phyloP scores from a whole-genome alignment of 176 grass and related monocot species.

The Triticum monococcum region DNA sequence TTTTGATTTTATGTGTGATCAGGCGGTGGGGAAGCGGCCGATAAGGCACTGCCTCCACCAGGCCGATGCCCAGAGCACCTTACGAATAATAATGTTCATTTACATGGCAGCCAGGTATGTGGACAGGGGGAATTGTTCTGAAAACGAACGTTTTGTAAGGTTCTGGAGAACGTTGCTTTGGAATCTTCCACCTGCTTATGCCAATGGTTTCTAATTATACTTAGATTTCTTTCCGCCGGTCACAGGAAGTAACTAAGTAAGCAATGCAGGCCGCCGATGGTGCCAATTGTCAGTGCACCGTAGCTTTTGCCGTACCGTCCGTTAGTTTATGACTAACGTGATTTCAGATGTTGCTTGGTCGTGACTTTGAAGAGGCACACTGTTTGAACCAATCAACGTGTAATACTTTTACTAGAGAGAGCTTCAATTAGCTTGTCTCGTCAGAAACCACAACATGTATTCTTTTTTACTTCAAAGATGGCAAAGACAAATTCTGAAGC shows the following conservation, averaged over 20 bases:
- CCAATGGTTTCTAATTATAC: neutral
- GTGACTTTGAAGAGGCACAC: neutral
- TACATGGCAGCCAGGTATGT: neutral
- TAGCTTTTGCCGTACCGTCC: neutral
- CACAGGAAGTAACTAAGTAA: neutral
- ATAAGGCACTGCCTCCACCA: no score
- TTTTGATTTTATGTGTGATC: no score
- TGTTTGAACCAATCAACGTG: neutral
- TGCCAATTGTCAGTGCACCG: neutral
- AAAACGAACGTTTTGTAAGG: neutral
- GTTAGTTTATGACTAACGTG: neutral
- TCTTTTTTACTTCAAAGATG: neutral
- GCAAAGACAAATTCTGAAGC: neutral
- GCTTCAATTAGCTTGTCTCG: neutral
- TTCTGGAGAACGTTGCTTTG: neutral
- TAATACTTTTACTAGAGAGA: neutral
- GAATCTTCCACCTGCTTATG: neutral
- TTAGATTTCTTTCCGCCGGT: neutral
- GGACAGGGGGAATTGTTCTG: neutral
- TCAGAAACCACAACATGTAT: neutral
- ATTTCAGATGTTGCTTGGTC: neutral
- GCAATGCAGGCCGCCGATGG: neutral
- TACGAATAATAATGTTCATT: no score
- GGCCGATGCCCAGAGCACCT: no score
- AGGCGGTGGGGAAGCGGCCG: no score